Conservation (phyloP, 768 basidiomycete genomes). For the Suillus spraguei region DNA sequence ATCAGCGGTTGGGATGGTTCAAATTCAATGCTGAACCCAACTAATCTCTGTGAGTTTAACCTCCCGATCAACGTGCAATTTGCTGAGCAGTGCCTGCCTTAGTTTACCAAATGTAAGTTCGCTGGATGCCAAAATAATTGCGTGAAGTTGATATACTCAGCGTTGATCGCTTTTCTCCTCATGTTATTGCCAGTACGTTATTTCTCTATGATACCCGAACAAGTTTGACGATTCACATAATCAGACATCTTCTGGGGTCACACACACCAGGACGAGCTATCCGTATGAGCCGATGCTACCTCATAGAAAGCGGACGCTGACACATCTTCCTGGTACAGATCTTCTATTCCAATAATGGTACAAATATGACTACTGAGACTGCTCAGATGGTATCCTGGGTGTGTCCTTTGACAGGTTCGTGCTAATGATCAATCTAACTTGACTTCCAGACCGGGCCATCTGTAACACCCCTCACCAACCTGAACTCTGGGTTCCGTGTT, state of each 20-base stretch:
- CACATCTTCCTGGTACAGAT: constrained; percentile 42
- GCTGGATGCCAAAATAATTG: background rate
- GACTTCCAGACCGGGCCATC: constrained; percentile 62
- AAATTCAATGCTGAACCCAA: constrained; percentile 64
- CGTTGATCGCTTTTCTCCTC: constrained; percentile 77
- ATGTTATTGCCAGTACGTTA: constrained; percentile 72
- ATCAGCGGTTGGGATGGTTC: constrained; percentile 71
- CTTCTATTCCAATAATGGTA: constrained; percentile 74
- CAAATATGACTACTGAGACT: constrained; percentile 53
- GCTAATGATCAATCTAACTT: constrained; percentile 13
- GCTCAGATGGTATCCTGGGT: constrained; percentile 60
- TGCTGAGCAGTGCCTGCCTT: constrained; percentile 10
- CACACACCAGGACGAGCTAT: constrained; percentile 73
- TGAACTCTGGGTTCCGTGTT: constrained; percentile 71
- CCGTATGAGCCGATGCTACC: constrained; percentile 39
- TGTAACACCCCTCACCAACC: constrained; percentile 66
- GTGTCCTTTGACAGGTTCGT: constrained; percentile 19
- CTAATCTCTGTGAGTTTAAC: constrained; percentile 62
- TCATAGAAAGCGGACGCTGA: background rate
- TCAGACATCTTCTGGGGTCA: constrained; percentile 80
- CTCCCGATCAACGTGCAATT: background rate
- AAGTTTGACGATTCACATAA: constrained; percentile 16
- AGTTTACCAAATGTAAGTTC: constrained; percentile 55
- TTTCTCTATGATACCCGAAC: constrained; percentile 11
- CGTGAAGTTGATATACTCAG: constrained; percentile 34